phyloP scores from a whole-genome alignment of 768 basidiomycete genomes.

The Calocybe gangraenosa region DNA sequence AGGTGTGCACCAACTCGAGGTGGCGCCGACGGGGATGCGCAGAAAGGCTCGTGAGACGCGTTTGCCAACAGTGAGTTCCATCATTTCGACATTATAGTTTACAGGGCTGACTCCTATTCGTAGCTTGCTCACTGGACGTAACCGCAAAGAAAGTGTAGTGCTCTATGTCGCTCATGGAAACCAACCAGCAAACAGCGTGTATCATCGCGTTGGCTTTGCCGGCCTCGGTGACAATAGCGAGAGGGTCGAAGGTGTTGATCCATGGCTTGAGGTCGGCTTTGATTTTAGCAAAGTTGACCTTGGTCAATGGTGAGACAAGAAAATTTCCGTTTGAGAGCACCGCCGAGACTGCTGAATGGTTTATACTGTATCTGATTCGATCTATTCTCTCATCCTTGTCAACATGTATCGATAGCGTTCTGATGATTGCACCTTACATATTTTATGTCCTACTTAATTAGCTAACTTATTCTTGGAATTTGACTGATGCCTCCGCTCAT shows the following conservation, averaged over 20 bases:
- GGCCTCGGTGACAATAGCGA: constrained; percentile 36
- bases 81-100: constrained; percentile 1
- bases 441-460: neutral
- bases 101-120: constrained; percentile 12
- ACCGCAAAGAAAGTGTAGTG: constrained; percentile 44
- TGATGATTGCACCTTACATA: neutral
- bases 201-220: constrained; percentile 61
- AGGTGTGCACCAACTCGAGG: constrained; percentile 57
- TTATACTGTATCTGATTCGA: neutral
- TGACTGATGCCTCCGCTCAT: neutral
- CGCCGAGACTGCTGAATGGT: no score
- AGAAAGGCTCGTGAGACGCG: constrained; percentile 53
- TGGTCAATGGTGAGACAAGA: constrained; percentile 59
- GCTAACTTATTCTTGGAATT: neutral
- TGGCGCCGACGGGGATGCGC: constrained; percentile 58
- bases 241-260: constrained; percentile 35
- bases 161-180: constrained; percentile 65
- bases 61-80: constrained; percentile 49
- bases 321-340: no score
- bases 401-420: constrained; percentile 6
- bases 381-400: neutral
- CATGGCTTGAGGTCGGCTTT: constrained; percentile 67
- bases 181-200: constrained; percentile 50
- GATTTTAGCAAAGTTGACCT: constrained; percentile 39
- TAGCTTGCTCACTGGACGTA: constrained; percentile 23